Percentiles rank a stretch among this genome's conserved stretches.
Evolutionary conservation across 306 rosid species (phyloP).

Genomic region (Prunus dulcis): DNA sequence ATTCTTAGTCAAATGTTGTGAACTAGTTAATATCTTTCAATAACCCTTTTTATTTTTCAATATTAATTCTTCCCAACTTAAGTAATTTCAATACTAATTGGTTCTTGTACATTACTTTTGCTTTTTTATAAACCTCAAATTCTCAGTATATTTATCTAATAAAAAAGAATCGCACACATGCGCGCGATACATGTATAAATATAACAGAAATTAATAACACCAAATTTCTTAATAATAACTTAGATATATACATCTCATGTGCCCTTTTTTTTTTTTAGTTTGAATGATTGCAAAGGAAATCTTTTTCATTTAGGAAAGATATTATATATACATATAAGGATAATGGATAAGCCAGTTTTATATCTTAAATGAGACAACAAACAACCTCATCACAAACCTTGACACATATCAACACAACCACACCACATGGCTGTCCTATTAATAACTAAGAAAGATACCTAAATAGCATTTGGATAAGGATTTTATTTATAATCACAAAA

Average conservation of each 20-base stretch:
- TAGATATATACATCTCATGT: background rate
- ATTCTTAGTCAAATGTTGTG: background rate
- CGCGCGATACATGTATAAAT: no score
- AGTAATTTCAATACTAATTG: background rate
- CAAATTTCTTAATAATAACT: background rate
- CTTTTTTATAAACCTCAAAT: background rate
- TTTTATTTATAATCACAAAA: background rate
- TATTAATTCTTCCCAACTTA: no score
- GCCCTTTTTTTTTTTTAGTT: background rate
- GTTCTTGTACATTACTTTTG: background rate
- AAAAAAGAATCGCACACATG: no score
- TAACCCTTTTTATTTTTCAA: background rate
- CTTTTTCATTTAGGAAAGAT: background rate
- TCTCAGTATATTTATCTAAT: no score
- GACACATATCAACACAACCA: background rate
- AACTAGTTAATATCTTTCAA: background rate
- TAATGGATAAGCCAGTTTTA: background rate
- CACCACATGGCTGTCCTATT: no score
- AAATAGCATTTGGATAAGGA: background rate
- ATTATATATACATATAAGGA: background rate
- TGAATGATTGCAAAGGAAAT: background rate
- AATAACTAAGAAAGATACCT: no score
- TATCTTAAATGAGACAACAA: background rate
- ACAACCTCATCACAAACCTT: background rate
- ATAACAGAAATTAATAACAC: no score